phyloP scores from a whole-genome alignment of 441 rosid genomes.

The Viola pubescens region DNA sequence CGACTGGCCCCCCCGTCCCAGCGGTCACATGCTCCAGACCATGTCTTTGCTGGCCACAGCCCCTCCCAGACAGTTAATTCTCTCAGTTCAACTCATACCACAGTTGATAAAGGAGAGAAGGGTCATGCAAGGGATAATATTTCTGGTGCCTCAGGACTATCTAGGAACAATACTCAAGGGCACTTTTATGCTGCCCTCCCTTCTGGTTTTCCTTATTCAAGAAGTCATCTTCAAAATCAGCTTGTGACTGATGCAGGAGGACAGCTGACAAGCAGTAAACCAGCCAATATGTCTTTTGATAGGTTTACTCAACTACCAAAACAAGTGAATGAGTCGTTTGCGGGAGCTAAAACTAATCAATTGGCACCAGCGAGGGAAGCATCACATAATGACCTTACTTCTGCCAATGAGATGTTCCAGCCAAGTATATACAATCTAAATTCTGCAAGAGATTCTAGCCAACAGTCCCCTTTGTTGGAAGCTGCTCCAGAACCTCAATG shows the following conservation, averaged over 20 bases:
- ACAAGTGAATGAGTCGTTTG: slow-evolving; percentile 32
- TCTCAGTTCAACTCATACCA: slow-evolving; percentile 18
- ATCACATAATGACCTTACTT: slow-evolving; percentile 18
- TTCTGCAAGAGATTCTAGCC: slow-evolving; percentile 27
- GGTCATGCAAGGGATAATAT: slow-evolving; percentile 24
- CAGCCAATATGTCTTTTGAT: slow-evolving; percentile 29
- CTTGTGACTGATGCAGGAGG: slow-evolving; percentile 30
- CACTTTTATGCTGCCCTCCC: slow-evolving; percentile 25
- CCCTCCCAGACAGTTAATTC: slow-evolving; percentile 28
- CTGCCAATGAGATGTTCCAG: slow-evolving; percentile 31
- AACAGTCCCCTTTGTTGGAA: slow-evolving; percentile 43
- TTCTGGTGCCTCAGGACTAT: slow-evolving; percentile 27
- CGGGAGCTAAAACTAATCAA: slow-evolving; percentile 35
- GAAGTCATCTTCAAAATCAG: slow-evolving; percentile 38
- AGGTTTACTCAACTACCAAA: slow-evolving; percentile 32
- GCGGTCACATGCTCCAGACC: slow-evolving; percentile 34
- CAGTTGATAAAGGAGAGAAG: slow-evolving; percentile 33
- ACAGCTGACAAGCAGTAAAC: slow-evolving; percentile 24
- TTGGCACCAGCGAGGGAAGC: slow-evolving; percentile 21
- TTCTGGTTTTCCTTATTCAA: slow-evolving; percentile 40
- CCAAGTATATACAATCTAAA: slow-evolving; percentile 23
- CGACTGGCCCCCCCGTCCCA: slow-evolving; percentile 84
- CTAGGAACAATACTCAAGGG: slow-evolving; percentile 19
- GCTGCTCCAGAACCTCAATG: slow-evolving; percentile 33
- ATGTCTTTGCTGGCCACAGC: slow-evolving; percentile 29